phyloP scores from a whole-genome alignment of 1,284 basidiomycete genomes.

The Irpex sp. region DNA sequence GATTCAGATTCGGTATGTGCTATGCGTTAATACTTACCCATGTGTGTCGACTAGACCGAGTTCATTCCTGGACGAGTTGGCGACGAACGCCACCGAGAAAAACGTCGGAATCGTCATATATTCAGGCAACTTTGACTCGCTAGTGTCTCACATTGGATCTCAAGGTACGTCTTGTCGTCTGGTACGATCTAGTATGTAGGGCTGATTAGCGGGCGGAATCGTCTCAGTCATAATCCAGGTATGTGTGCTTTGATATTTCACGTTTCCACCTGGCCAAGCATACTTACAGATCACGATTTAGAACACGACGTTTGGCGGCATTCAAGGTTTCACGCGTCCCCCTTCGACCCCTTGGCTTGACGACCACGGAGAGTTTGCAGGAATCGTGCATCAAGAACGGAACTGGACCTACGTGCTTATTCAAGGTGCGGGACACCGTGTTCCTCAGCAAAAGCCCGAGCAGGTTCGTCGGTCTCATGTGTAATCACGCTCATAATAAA shows the following conservation, averaged over 20 bases:
- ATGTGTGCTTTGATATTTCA: not conserved
- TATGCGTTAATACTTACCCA: not conserved
- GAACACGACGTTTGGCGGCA: slow-evolving; percentile 44
- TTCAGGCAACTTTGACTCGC: not conserved
- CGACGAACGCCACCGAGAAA: slow-evolving; percentile 40
- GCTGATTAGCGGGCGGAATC: not conserved
- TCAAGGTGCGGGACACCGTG: slow-evolving; percentile 2
- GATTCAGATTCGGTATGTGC: not conserved
- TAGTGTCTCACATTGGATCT: not conserved
- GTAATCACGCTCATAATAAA: not conserved
- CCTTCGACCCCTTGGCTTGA: slow-evolving; percentile 48
- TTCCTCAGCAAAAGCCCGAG: slow-evolving; percentile 4
- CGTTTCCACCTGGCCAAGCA: not conserved
- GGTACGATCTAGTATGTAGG: not conserved
- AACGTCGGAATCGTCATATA: not conserved
- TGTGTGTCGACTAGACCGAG: slow-evolving; percentile 49
- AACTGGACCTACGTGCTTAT: slow-evolving; percentile 9
- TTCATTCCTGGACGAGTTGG: slow-evolving; percentile 53
- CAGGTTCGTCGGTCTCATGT: not conserved
- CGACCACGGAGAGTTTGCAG: slow-evolving; percentile 19
- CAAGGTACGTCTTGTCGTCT: not conserved
- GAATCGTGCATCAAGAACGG: slow-evolving; percentile 25
- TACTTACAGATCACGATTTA: not conserved
- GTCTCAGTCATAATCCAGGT: slow-evolving; percentile 18
- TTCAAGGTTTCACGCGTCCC: slow-evolving; percentile 56